Evolutionary conservation across 352 stramenopile species (phyloP).

Genomic region (Pythium utonaiense): DNA sequence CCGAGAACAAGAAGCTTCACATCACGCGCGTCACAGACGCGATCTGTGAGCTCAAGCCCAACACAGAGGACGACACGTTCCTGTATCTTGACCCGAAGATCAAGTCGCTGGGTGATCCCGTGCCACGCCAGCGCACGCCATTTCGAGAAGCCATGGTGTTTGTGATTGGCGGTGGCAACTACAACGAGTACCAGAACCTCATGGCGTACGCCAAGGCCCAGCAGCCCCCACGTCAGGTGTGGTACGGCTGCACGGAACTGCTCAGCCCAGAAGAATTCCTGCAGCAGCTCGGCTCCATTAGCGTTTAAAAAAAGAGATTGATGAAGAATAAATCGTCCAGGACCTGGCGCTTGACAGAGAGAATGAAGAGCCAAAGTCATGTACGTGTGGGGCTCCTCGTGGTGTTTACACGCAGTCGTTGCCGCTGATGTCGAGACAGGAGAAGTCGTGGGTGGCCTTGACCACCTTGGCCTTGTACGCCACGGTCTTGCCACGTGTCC

Average conservation of each 20-base stretch:
- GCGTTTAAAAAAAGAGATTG: slow-evolving; percentile 29
- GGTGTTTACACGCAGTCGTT: slow-evolving; percentile 57
- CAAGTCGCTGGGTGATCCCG: slow-evolving; percentile 52
- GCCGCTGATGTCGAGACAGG: slow-evolving; percentile 65
- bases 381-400: not conserved
- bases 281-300: slow-evolving; percentile 74
- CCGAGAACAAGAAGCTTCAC: slow-evolving; percentile 86
- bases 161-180: slow-evolving; percentile 86
- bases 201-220: slow-evolving; percentile 76
- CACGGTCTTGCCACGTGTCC: slow-evolving; percentile 60
- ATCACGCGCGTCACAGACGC: slow-evolving; percentile 77
- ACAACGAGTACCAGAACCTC: slow-evolving; percentile 88
- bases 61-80: slow-evolving; percentile 81
- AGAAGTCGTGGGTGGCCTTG: slow-evolving; percentile 75
- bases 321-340: slow-evolving; percentile 5
- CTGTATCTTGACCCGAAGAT: slow-evolving; percentile 89
- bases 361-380: not conserved
- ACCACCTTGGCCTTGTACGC: slow-evolving; percentile 80
- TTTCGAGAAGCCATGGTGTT: slow-evolving; percentile 86
- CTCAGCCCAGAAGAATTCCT: slow-evolving; percentile 88
- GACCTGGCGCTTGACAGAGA: not conserved
- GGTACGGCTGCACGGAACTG: slow-evolving; percentile 89
- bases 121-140: slow-evolving; percentile 70
- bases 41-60: slow-evolving; percentile 77
- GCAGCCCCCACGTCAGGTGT: slow-evolving; percentile 64